Evolutionary conservation across 192 early-diverging fungal genomes (phyloP), one percentile per base, ranked within the genome.

Genomic region (Entomortierella chlamydospora): DNA sequence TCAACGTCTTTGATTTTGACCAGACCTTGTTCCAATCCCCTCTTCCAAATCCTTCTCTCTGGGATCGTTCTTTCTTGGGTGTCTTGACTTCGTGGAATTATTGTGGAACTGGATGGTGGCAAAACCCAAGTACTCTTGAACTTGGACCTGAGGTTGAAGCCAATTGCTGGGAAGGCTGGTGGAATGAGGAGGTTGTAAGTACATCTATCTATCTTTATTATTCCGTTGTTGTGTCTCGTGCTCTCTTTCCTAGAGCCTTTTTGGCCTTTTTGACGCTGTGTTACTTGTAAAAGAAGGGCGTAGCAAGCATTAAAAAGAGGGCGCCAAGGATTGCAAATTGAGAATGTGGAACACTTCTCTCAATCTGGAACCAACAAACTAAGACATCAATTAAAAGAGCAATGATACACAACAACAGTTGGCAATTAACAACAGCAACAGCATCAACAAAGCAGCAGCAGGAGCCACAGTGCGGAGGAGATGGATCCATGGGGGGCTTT

Each of bases 11-110:
- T 65, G 90, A 91, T 69, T 91, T 91, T 85, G 90, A 91, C 71
- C 87, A 88, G 66, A 91, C 90, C 15, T 74, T 91, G 54, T 91
- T 89, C 72, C 82, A 82, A 29, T 89, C 90, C 23, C 90, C 90
- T 2, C 62, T 82, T 28, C 88, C 90, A 9, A 91, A 88, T 57
- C 86, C 86, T 17, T 68, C 78, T 12, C 83, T 91, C 37, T 91
- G 90, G 90, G 87, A 88, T 52, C 64, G 58, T 3, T 76, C 72
- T 20, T 83, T 88, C 9, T 73, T 84, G 29, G 88, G 89, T 2
- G 83, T 84, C 70, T 62, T 91, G 43, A 85, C 72, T 28, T 84
- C 83, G 64, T 83, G 84, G 23, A 83, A 86, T n/a, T 66, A 68
- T 37, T 68, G 69, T 25, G 59, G 64, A 20, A 64, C 87, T 2